Evolutionary conservation across 2,329 filamentous ascomycete species (phyloP), one percentile per base, ranked within the genome.

Genomic region (Colletotrichum brevisporum): DNA sequence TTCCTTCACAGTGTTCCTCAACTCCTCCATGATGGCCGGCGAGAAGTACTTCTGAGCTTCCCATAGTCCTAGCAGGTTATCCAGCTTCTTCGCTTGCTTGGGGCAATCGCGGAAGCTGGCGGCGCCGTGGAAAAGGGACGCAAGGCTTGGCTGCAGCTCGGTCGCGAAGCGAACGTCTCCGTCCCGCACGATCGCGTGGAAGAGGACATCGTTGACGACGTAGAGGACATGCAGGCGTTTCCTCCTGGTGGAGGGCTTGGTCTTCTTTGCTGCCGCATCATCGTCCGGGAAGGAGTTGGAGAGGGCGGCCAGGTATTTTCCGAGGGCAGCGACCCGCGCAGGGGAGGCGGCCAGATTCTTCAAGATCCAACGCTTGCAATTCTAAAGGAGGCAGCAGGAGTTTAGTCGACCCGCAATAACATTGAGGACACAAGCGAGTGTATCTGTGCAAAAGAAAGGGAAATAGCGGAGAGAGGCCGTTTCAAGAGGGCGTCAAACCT

Each of bases 291-390:
- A 87, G 50, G 90, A 91, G 71, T 86, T 88, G 72, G 92, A 87
- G 68, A 95, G 82, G 55, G 91, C 89, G 70, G 87, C 86, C 71
- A 97, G 83, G 80, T 94, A 97, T 81, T 94, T 95, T 74, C 89
- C 92, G 73, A 97, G 83, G 50, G 91, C 88, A 67, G 84, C 82
- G 72, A 89, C 86, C 74, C 94, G 90, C 73, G 86, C 83, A 65
- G 87, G 79, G 69, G 94, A 96, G 67, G 87, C 86, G 74, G 89
- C 85, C 77, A 95, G 84, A 83, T 94, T 89, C 75, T 87, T 86
- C 77, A 94, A 82, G 76, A 95, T 91, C 94, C 94, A 97, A 82
- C 88, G 86, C 88, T 95, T 97, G 88, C 93, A 95, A 85, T 89
- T 92, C 94, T 97, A 89, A 18, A 64, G 43, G 74, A 76, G 63